Evolutionary conservation across 176 grass and related monocot species (phyloP).

Genomic region (Melocanna baccifera): DNA sequence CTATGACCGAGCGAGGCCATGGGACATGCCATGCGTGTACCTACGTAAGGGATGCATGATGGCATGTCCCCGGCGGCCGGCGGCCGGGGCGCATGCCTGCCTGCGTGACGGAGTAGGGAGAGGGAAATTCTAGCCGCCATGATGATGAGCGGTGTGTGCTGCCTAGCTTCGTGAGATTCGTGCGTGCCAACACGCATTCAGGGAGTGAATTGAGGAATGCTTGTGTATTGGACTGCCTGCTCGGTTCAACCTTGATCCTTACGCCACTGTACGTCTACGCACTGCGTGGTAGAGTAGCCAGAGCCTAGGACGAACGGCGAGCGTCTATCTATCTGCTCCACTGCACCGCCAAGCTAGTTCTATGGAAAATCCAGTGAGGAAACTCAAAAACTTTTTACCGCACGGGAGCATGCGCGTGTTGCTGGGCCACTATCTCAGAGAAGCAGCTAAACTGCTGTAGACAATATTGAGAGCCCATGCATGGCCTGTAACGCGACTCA

Average conservation of each 20-base stretch:
- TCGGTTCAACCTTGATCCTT: not conserved
- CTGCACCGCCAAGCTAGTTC: too few relatives aligned
- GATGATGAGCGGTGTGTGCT: not conserved
- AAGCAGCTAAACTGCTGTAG: not conserved
- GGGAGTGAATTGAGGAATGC: not conserved
- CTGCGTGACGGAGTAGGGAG: not conserved
- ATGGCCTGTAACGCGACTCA: too few relatives aligned
- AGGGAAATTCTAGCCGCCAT: not conserved
- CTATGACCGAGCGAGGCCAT: not conserved
- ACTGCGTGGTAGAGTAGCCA: not conserved
- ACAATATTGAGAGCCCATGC: too few relatives aligned
- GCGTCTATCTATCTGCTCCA: not conserved
- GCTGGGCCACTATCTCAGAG: too few relatives aligned
- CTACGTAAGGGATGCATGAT: slow-evolving; percentile 25
- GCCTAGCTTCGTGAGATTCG: not conserved
- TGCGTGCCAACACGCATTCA: not conserved
- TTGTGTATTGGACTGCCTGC: not conserved
- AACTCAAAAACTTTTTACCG: too few relatives aligned
- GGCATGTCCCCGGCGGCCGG: not conserved
- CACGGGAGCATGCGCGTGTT: too few relatives aligned
- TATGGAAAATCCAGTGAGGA: too few relatives aligned
- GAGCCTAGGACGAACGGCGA: not conserved
- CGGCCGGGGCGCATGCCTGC: not conserved
- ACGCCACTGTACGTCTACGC: not conserved
- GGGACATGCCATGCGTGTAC: slow-evolving; percentile 30